Evolutionary conservation across 306 rosid genomes (phyloP), one percentile per base, ranked within the genome.

Genomic region (Pyrus communis): DNA sequence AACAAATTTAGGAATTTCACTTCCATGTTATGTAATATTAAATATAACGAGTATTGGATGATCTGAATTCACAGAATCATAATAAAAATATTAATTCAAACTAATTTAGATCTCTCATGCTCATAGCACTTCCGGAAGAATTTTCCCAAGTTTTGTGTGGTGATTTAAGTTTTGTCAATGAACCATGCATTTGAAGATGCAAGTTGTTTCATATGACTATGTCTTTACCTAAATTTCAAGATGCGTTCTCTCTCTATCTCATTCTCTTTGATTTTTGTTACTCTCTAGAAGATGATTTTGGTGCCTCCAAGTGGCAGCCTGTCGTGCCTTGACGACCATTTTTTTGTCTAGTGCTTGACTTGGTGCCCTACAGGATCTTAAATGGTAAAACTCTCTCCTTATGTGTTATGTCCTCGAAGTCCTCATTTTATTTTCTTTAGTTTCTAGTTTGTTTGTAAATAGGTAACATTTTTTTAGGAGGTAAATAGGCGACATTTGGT

Each of bases 291-390:
- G 82, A 66, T 82, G 70, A 71, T 69, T 87, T 71, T 75, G 77
- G 86, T 55, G 88, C 81, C 86, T 92, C 96, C 97, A 92, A 22
- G 80, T 92, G 97, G 97, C 93, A 82, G 22, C 61, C 35, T 15
- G 70, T 76, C 74, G 54, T 71, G 89, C 86, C 52, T 74, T 80
- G 70, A 73, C 25, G 59, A 76, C 78, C 21, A 5, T 67, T 65
- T 61, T 28, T 42, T 23, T 42, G 76, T 88, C 90, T 70, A 83
- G 60, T 78, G 77, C 68, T 85, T 85, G 96, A 88, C 89, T 70
- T 61, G 11, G 75, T 38, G 73, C 61, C 78, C 63, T 58, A 21
- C 11, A 22, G 0, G 23, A 19, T 11, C 42, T 15, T 30, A 22
- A 43, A 23, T 13, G 55, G 72, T 13, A 43, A 42, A 62, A 17